A percentile compares a stretch with the other conserved stretches of the same genome.
Conservation (phyloP, 1,139 yeast species). For the Blastobotrys serpentis region DNA sequence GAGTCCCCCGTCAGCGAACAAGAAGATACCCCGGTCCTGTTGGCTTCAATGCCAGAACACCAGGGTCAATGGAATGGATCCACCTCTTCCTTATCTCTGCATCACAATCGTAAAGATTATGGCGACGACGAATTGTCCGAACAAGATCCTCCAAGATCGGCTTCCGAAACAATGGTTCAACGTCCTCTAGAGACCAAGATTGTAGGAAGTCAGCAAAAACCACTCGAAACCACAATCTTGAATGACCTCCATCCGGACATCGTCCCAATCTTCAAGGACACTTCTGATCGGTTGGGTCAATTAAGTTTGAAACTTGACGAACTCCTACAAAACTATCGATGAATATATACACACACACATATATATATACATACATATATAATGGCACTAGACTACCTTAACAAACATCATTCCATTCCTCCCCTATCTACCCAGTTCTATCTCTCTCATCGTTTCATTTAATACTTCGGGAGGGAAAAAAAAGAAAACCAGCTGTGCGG, state of each 20-base stretch:
- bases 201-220: constrained; percentile 9
- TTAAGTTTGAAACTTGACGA: constrained; percentile 31
- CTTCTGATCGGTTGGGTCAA: constrained; percentile 32
- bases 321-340: constrained; percentile 25
- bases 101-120: constrained; percentile 2
- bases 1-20: constrained; percentile 27
- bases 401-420: too few relatives aligned
- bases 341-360: constrained; percentile 4
- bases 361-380: too few relatives aligned
- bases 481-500: background rate
- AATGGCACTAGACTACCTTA: too few relatives aligned
- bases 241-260: constrained; percentile 35
- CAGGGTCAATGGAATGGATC: constrained; percentile 15
- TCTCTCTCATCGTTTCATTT: background rate
- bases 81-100: constrained; percentile 14
- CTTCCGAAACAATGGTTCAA: constrained; percentile 1
- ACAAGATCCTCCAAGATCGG: background rate
- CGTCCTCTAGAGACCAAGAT: constrained; percentile 10
- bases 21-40: constrained; percentile 22
- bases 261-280: constrained; percentile 33
- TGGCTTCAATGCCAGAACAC: constrained; percentile 12
- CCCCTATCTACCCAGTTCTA: too few relatives aligned
- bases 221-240: constrained; percentile 10
- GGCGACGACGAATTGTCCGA: background rate
- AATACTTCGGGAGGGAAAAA: background rate